These are phyloP conservation scores for Podaxis sp. DNA, from an alignment of 768 basidiomycete species.

Conservation along the genomic window DNA sequence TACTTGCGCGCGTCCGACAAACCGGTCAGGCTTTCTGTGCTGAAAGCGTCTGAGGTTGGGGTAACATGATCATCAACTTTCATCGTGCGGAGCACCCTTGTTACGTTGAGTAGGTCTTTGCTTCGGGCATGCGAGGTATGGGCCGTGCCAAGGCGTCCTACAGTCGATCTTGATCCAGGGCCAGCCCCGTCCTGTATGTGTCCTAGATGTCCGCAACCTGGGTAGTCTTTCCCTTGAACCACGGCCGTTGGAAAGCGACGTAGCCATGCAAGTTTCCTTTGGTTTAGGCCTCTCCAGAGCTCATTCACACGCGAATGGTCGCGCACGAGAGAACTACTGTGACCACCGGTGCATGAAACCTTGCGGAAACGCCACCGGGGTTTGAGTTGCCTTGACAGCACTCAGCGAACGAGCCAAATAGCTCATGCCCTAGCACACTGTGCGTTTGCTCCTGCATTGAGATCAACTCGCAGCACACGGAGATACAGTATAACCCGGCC, in stretches of 20 bases:
- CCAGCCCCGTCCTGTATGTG: not conserved
- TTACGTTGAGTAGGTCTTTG: not conserved
- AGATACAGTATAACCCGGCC: not conserved
- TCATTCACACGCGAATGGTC: not conserved
- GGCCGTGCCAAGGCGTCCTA: slow-evolving; percentile 11
- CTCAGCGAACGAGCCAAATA: slow-evolving; percentile 2
- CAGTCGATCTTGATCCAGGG: not conserved
- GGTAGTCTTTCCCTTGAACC: not conserved
- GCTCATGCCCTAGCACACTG: slow-evolving; percentile 6
- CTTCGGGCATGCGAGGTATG: not conserved
- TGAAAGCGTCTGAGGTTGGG: slow-evolving; percentile 10
- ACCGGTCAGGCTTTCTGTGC: slow-evolving; percentile 8
- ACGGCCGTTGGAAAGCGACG: not conserved
- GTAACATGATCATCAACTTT: slow-evolving; percentile 1
- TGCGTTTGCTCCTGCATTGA: not conserved
- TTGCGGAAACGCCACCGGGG: slow-evolving; percentile 7
- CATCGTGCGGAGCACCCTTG: not conserved
- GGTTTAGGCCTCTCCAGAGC: slow-evolving; percentile 4
- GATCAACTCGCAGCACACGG: not conserved
- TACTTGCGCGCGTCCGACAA: not conserved
- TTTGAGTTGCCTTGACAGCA: not conserved
- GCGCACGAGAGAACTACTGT: not conserved
- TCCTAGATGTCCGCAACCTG: not conserved
- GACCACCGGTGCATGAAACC: slow-evolving; percentile 8
- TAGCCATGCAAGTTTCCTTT: slow-evolving; percentile 12